Evolutionary conservation across 2,329 filamentous ascomycete species (phyloP).

Genomic region (Penicillium paneum): DNA sequence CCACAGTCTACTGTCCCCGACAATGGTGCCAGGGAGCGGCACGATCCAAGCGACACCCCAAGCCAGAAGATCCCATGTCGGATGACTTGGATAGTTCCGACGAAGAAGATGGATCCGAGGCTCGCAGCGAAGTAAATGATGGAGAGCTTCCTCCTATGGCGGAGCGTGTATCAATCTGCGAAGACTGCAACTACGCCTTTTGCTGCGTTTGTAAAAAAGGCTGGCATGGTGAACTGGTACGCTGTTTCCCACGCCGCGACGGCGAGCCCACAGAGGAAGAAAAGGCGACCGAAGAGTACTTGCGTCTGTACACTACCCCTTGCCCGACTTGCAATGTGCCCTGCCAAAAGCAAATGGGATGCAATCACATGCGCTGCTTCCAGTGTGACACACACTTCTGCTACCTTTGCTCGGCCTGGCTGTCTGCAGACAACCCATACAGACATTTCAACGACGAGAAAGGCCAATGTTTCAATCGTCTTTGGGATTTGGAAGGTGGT

Average conservation of each 20-base stretch:
- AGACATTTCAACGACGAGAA: slow-evolving; percentile 74
- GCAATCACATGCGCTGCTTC: slow-evolving; percentile 95
- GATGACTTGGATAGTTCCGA: slow-evolving; percentile 50
- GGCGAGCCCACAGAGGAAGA: slow-evolving; percentile 79
- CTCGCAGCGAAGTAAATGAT: slow-evolving; percentile 27
- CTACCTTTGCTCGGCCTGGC: slow-evolving; percentile 87
- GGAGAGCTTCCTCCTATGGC: slow-evolving; percentile 47
- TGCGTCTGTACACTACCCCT: slow-evolving; percentile 74
- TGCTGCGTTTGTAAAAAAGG: slow-evolving; percentile 70
- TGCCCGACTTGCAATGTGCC: slow-evolving; percentile 86
- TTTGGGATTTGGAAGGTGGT: slow-evolving; percentile 87
- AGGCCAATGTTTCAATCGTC: slow-evolving; percentile 72
- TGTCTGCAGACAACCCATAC: slow-evolving; percentile 78
- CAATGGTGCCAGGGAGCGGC: slow-evolving; percentile 91
- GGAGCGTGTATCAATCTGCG: slow-evolving; percentile 77
- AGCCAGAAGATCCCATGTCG: slow-evolving; percentile 64
- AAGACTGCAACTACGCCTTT: slow-evolving; percentile 86
- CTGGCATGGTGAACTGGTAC: slow-evolving; percentile 93
- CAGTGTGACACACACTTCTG: slow-evolving; percentile 91
- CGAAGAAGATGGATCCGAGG: slow-evolving; percentile 48
- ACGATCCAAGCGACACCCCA: slow-evolving; percentile 68
- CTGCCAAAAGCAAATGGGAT: slow-evolving; percentile 86
- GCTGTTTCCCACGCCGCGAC: slow-evolving; percentile 60
- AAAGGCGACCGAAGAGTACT: slow-evolving; percentile 79
- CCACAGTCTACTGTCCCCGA: slow-evolving; percentile 87